A percentile compares a stretch with the other conserved stretches of the same genome.
phyloP scores from a whole-genome alignment of 2,329 filamentous ascomycete genomes.

The Diaporthe citri region DNA sequence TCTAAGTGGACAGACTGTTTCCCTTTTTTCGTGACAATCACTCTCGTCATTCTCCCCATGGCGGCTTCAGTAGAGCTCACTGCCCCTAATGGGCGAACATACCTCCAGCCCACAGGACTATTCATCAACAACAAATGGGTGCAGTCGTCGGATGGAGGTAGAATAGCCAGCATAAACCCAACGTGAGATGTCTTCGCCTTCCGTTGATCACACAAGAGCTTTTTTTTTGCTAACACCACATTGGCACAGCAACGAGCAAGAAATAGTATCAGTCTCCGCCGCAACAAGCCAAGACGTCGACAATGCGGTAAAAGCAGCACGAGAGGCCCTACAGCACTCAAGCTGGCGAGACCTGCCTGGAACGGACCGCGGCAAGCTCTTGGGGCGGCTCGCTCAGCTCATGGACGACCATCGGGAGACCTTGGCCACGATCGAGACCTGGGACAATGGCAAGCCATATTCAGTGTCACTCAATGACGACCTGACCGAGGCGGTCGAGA shows the following conservation, averaged over 20 bases:
- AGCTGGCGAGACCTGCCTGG: conserved; percentile 76
- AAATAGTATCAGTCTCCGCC: conserved; percentile 79
- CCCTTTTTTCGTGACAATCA: too few species aligned
- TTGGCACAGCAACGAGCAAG: conserved; percentile 64
- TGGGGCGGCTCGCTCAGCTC: not conserved
- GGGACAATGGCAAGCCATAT: conserved; percentile 81
- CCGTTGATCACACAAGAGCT: not conserved
- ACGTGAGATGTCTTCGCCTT: conserved; percentile 59
- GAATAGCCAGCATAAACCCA: conserved; percentile 76
- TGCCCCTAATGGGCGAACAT: conserved; percentile 81
- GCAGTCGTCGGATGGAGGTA: conserved; percentile 72
- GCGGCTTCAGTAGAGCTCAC: conserved; percentile 56
- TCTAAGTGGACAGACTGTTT: not conserved
- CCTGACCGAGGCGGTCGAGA: conserved; percentile 59
- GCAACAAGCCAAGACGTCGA: conserved; percentile 77
- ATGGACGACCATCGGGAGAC: conserved; percentile 63
- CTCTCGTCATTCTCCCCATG: not conserved
- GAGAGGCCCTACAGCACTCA: conserved; percentile 74
- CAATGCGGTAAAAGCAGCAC: conserved; percentile 77
- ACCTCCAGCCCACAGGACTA: conserved; percentile 79
- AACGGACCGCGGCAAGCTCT: conserved; percentile 71
- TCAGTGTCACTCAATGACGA: conserved; percentile 73
- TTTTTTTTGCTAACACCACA: not conserved
- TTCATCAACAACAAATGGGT: conserved; percentile 90
- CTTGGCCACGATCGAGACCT: conserved; percentile 72